A percentile compares a stretch with the other conserved stretches of the same genome.
phyloP scores from a whole-genome alignment of 2,329 filamentous ascomycete species.

The Xylaria digitata region DNA sequence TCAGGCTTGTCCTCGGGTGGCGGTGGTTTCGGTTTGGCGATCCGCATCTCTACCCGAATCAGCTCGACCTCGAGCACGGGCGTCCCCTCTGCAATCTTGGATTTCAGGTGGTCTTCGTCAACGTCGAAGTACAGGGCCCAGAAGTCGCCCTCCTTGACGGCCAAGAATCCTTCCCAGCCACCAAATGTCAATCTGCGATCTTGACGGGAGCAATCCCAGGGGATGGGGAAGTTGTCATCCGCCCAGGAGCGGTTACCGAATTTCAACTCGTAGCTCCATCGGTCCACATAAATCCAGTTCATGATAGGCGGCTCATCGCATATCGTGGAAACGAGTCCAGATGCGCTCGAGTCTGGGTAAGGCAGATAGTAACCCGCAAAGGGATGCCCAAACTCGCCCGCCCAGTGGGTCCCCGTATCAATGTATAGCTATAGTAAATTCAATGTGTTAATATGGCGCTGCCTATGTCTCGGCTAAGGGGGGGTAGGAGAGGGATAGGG shows the following conservation, averaged over 20 bases:
- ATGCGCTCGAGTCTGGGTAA: slow-evolving; percentile 60
- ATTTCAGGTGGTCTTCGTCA: slow-evolving; percentile 57
- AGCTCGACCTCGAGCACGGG: slow-evolving; percentile 66
- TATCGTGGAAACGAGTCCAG: slow-evolving; percentile 61
- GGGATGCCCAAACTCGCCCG: slow-evolving; percentile 56
- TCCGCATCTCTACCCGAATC: slow-evolving; percentile 59
- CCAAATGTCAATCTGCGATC: slow-evolving; percentile 61
- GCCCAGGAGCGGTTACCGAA: slow-evolving; percentile 57
- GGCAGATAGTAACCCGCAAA: slow-evolving; percentile 68
- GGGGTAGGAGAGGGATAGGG: background rate
- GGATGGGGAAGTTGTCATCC: slow-evolving; percentile 57
- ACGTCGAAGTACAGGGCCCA: slow-evolving; percentile 61
- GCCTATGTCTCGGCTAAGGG: slow-evolving; percentile 3
- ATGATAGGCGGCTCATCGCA: slow-evolving; percentile 60
- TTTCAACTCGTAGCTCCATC: slow-evolving; percentile 57
- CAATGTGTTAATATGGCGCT: slow-evolving; percentile 13
- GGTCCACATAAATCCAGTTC: slow-evolving; percentile 63
- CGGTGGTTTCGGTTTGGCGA: slow-evolving; percentile 35
- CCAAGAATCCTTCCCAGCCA: slow-evolving; percentile 62
- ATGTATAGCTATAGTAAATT: slow-evolving; percentile 55
- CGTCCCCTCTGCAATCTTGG: slow-evolving; percentile 58
- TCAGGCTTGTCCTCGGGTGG: slow-evolving; percentile 23
- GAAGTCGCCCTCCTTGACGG: slow-evolving; percentile 58
- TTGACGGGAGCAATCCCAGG: slow-evolving; percentile 63
- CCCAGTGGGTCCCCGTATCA: slow-evolving; percentile 55